Evolutionary conservation across 2,329 filamentous ascomycete genomes (phyloP), one percentile per base, ranked within the genome.

Genomic region (Calcarisporium arbuscula): DNA sequence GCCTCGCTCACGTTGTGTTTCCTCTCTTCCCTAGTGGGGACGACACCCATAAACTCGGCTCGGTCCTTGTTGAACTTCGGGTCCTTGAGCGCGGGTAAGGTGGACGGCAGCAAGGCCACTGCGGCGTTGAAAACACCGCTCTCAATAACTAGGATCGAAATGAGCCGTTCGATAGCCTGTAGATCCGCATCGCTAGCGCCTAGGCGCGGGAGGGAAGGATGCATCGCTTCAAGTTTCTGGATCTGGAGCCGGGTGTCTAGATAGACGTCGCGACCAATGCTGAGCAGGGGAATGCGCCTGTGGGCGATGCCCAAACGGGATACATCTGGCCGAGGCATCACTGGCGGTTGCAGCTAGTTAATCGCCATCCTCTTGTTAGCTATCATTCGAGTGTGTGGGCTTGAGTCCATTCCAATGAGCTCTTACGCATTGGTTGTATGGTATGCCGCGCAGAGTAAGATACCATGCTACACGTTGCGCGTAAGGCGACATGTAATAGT

Each of bases 241-340:
- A 87, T 56, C 46, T 86, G 85, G 16, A 85, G 69, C 4, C 78
- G 74, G 3, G 78, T 79, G 62, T 87, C 82, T 40, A 76, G 63
- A 60, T 85, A 86, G 28, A 87, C 61, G 49, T 84, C 74, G 6
- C 72, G 65, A 12, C 79, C 81, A 45, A 85, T 77, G 16, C 75
- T 61, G 32, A 86, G 57, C 32, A 86, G 50, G 2, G 82, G 82
- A 37, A 85, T 85, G 38, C 82, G 79, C 5, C 82, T 72, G 58
- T 88, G 81, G 6, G 65, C 61, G 35, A 85, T 66, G 18, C 77
- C 79, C 11, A 87, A 66, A 2, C 63, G 60, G 14, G 62, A 56
- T 11, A 85, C 51, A 51, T 84, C 79, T 1, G 80, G 79, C 18
- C 82, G 76, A 6, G 82, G 82, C 51, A 85, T 64, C 21, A 72